Evolutionary conservation across 768 basidiomycete genomes (phyloP), one percentile per base, ranked within the genome.

Genomic region (Boletus sp.): DNA sequence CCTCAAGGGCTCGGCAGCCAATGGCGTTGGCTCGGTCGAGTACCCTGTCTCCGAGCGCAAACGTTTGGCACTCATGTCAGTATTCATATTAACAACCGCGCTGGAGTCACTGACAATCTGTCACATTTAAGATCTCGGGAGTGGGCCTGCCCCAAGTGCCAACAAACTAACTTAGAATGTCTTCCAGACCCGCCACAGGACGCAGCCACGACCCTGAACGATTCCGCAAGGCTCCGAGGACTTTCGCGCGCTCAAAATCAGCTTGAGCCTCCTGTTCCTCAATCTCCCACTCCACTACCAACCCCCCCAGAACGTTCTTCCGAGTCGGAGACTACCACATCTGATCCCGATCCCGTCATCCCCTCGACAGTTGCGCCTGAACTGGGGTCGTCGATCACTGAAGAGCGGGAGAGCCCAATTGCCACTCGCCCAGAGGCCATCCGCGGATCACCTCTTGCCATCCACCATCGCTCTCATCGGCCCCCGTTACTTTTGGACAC

Each of bases 1-100:
- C 37, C 76, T 93, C 51, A 92, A 87, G 65, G 92, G 92, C n/a
- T 86, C 91, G 58, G 85, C 88, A 45, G 90, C 93, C 15, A 83
- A 86, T 32, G 92, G 92, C 32, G 86, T 94, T 33, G 92, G 92
- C n/a, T 90, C 91, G 15, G 79, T 94, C 49, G 92, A 94, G 61
- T 86, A 86, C 66, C 90, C 90, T 24, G 67, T 79, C 18, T 72
- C 77, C 15, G 92, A 94, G 70, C 81, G 92, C 55, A 91, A 84
- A 72, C 82, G 92, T 53, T 77, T 94, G 29, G 92, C 92, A 18
- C 75, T 75, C 52, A 64, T 90, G 92, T 92, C 70, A 69, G 90
- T 77, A 1, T 57, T 58, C 50, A 63, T 53, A 47, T 65, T 45
- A 44, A 39, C 35, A 30, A n/a, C 51, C 56, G 46, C 55, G 37